Base-by-base conservation (phyloP, 345 rosid species). In the Bretschneidera sinensis region DNA sequence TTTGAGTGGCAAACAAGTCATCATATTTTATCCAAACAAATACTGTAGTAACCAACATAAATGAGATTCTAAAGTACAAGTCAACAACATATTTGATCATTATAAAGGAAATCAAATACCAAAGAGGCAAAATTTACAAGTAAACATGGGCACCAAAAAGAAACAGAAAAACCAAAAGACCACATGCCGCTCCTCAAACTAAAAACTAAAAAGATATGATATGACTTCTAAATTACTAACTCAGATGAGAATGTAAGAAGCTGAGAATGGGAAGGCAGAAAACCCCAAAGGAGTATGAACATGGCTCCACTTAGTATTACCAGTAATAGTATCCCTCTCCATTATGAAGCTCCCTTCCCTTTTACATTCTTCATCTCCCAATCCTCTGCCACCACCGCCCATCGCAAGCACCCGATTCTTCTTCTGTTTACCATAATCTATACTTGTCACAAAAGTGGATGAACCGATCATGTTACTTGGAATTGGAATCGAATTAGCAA, bases 231-330 rank as follows among this genome's bases (percentile, higher is more conserved):
- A 28, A 8, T 8, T 2, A 28, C 8, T 8, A 51, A 7, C 25
- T 66, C 57, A 70, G 21, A 75, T 25, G 28, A 56, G 48, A 23
- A 76, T 17, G 18, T 22, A 21, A 54, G 62, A 71, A 61, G 73
- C 61, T 5, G 76, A 71, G 45, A 51, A 67, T 34, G 79, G 78
- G 24, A 70, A 63, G 20, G 70, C 72, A 16, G 77, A 73, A 64
- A 73, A 73, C 9, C 51, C 75, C 8, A 22, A 15, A 39, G 75
- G 75, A 43, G 59, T 66, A 34, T 73, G 72, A 28, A 77, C 43
- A 21, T 66, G 71, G 43, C 45, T 60, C 81, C 75, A 76, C 43
- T 65, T 71, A 28, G 21, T 47, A 48, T 19, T 48, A 8, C 67
- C 76, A 35, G 35, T 64, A 4, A 28, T 33, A 22, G 50, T n/a